Evolutionary conservation across 2,329 filamentous ascomycete species (phyloP).

Genomic region (Torrubiella hemipterigena): DNA sequence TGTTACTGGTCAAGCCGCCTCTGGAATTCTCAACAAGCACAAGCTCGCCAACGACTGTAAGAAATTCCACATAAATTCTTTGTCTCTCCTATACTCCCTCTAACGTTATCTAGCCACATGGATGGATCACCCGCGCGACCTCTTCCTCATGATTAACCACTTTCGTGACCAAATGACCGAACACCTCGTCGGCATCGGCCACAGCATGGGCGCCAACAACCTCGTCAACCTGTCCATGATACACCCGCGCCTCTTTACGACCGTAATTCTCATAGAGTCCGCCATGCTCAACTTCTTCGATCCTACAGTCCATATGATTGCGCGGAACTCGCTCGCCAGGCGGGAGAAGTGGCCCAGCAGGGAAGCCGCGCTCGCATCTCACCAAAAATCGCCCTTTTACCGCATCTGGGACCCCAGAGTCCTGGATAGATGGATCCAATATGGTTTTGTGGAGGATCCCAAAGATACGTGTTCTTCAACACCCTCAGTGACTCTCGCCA

Average conservation of each 20-base stretch:
- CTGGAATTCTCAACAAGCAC: constrained; percentile 59
- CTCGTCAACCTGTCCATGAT: constrained; percentile 56
- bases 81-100: not conserved
- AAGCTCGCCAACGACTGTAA: constrained; percentile 65
- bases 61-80: constrained; percentile 15
- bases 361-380: not conserved
- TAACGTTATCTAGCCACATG: constrained; percentile 48
- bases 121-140: constrained; percentile 68
- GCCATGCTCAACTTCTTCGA: constrained; percentile 42
- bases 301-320: not conserved
- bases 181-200: constrained; percentile 66
- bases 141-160: constrained; percentile 66
- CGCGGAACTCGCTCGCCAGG: not conserved
- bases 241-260: constrained; percentile 63
- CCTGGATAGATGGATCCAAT: not conserved
- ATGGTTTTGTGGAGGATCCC: not conserved
- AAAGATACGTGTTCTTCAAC: not conserved
- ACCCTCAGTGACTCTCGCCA: not conserved
- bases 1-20: constrained; percentile 62
- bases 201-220: constrained; percentile 64
- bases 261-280: constrained; percentile 63
- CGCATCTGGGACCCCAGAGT: not conserved
- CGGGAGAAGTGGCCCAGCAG: not conserved
- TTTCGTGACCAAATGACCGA: constrained; percentile 54
- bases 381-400: not conserved